A percentile compares a stretch with the other conserved stretches of the same genome.
Evolutionary conservation across 1,139 yeast genomes (phyloP).

Genomic region (Saccharomycopsis crataegensis): DNA sequence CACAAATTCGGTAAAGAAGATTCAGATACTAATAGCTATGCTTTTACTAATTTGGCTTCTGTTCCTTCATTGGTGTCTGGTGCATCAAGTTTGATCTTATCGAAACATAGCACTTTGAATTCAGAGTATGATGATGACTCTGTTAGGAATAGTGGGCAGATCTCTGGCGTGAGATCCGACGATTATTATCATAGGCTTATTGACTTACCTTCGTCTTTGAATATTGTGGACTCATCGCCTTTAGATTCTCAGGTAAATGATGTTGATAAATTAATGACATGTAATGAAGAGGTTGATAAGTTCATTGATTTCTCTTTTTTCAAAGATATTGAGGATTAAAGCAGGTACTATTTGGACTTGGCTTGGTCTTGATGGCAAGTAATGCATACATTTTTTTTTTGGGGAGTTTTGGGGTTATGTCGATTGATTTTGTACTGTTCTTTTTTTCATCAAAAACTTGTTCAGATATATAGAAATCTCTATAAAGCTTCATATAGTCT

Average conservation of each 20-base stretch:
- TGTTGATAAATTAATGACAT: background rate
- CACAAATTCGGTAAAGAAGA: no score
- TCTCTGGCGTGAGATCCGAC: background rate
- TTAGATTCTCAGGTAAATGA: background rate
- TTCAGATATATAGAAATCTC: no score
- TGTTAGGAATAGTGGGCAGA: background rate
- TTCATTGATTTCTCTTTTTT: slow-evolving; percentile 17
- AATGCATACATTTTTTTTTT: background rate
- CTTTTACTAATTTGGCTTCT: background rate
- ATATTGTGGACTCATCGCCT: background rate
- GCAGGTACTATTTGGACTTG: background rate
- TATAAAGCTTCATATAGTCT: no score
- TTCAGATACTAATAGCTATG: no score
- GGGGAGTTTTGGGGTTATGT: background rate
- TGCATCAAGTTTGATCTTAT: slow-evolving; percentile 1
- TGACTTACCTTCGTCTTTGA: slow-evolving; percentile 2
- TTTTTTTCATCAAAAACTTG: no score
- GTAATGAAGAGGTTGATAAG: background rate
- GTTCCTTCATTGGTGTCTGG: background rate
- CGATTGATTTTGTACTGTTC: no score
- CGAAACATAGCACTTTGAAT: slow-evolving; percentile 9
- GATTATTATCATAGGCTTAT: background rate
- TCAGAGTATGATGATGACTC: slow-evolving; percentile 2
- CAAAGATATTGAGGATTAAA: slow-evolving; percentile 1
- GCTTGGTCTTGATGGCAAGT: background rate